phyloP scores from a whole-genome alignment of 1,139 yeast genomes.

The Kodamaea derodonti region DNA sequence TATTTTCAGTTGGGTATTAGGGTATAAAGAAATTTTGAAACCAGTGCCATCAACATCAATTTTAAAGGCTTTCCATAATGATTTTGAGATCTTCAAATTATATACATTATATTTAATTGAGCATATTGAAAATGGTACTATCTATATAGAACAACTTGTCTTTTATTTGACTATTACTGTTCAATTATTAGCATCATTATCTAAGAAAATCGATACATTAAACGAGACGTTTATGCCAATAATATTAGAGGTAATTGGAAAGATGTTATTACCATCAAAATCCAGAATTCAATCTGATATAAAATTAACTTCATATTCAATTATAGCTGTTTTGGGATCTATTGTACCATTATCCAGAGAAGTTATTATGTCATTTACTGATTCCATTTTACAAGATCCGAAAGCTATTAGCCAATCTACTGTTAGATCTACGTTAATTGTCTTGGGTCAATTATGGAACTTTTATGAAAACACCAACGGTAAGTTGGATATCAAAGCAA shows the following conservation, averaged over 20 bases:
- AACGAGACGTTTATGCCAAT: constrained; percentile 43
- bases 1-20: constrained; percentile 66
- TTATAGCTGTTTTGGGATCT: constrained; percentile 72
- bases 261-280: constrained; percentile 37
- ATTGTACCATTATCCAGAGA: constrained; percentile 64
- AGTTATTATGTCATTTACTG: constrained; percentile 65
- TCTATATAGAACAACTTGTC: constrained; percentile 70
- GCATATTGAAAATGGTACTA: constrained; percentile 49
- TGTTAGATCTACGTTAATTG: constrained; percentile 33
- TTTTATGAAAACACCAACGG: constrained; percentile 20
- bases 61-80: constrained; percentile 65
- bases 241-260: constrained; percentile 55
- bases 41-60: constrained; percentile 68
- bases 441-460: constrained; percentile 43
- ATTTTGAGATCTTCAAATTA: constrained; percentile 61
- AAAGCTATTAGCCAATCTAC: constrained; percentile 17
- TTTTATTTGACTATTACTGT: constrained; percentile 78
- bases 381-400: constrained; percentile 50
- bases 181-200: constrained; percentile 45
- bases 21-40: constrained; percentile 62
- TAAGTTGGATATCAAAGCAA: constrained; percentile 9
- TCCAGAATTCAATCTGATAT: constrained; percentile 52
- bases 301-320: constrained; percentile 79
- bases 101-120: constrained; percentile 58
- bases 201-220: constrained; percentile 26